These are phyloP conservation scores for Globisporangium paroecandrum DNA, from an alignment of 352 stramenopile species.

Conservation along the genomic window DNA sequence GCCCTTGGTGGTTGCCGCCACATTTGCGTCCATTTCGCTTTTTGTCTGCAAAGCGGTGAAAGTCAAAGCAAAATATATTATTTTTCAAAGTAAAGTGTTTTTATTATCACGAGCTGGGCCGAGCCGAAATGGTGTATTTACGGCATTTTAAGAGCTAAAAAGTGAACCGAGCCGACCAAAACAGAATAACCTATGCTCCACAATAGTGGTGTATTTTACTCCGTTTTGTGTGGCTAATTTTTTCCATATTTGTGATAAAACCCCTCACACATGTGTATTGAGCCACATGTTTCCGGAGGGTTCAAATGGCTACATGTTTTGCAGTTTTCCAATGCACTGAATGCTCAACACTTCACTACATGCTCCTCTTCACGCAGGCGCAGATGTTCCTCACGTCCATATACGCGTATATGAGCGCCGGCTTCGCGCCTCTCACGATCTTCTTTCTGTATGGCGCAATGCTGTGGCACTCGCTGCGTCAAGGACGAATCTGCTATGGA, in stretches of 20 bases:
- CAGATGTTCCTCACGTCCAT: neutral
- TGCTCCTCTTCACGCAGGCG: neutral
- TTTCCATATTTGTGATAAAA: no score
- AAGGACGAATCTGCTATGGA: neutral
- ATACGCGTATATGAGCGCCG: neutral
- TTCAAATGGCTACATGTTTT: no score
- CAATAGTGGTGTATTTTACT: no score
- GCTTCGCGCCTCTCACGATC: neutral
- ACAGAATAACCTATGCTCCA: no score
- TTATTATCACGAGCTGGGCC: neutral
- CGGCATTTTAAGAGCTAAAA: neutral
- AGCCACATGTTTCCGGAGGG: no score
- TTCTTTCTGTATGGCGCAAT: neutral
- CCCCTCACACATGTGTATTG: no score
- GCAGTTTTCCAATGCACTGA: no score
- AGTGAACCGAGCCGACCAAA: no score
- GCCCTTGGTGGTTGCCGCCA: constrained; percentile 9
- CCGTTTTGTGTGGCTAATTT: no score
- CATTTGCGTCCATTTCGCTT: constrained; percentile 15
- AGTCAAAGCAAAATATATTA: neutral
- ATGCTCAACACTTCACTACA: neutral
- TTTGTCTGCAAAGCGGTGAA: neutral
- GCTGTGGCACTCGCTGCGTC: neutral
- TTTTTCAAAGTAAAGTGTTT: neutral
- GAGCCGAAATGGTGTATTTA: neutral